Base-by-base conservation (phyloP, 164 flowering plant genomes). In the Umbellularia californica region DNA sequence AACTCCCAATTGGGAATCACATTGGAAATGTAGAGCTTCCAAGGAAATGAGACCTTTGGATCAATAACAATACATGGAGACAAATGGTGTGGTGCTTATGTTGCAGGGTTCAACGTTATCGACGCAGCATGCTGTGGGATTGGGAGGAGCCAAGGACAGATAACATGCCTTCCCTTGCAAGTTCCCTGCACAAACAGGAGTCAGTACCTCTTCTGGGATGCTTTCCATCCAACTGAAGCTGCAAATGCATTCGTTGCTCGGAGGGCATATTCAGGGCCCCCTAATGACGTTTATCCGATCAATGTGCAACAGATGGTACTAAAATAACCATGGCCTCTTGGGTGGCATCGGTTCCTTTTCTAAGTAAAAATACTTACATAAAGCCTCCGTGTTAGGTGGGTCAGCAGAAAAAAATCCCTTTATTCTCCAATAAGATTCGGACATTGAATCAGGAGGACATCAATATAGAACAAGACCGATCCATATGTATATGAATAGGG, bases 181-280 rank as follows among this genome's bases (percentile, higher is more conserved):
- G 20, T 77, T 17, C 97, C 97, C 20, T 92, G 97, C 69, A 3
- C 76, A 13, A 82, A 88, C 72, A 79, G 97, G 72, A 84, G 75
- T 52, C 70, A 79, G 22, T 86, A 87, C 74, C 79, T 90, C 50
- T 92, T 90, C 72, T 92, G 94, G 94, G 97, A 92, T 78, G 93
- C 90, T 7, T 90, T 79, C 72, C 93, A 92, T 69, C 90, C 92
- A 14, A 90, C 93, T 5, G 79, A 87, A 60, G 90, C 89, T 24
- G 92, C 81, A 3, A 87, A 82, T 68, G 75, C 79, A 35, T 76
- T 92, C 70, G 79, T 90, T 12, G 90, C 89, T 27, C 80, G 78
- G 33, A 79, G 88, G 51, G 88, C 88, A 22, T 88, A 83, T 69
- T 47, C 63, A 52, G 97, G 94, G 1, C 83, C 90, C 0, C 89